Evolutionary conservation across 257 asterid genomes (phyloP).

Genomic region (Phtheirospermum japonicum): DNA sequence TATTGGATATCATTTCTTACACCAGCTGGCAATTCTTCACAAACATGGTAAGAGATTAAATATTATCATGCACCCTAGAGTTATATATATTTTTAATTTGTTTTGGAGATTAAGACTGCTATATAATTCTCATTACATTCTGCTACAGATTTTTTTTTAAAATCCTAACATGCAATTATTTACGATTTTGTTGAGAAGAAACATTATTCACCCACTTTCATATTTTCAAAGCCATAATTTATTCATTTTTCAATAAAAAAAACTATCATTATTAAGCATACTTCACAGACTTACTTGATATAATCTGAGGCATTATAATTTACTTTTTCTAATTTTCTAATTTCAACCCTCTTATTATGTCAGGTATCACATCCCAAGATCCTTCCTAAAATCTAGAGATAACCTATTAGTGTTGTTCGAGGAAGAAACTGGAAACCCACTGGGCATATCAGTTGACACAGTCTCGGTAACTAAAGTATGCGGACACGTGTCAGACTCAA

Average conservation of each 20-base stretch:
- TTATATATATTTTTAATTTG: background rate
- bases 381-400: constrained; percentile 56
- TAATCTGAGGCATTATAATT: no score
- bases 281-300: no score
- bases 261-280: no score
- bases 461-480: constrained; percentile 54
- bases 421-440: constrained; percentile 79
- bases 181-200: no score
- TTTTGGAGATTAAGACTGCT: background rate
- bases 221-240: no score
- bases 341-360: constrained; percentile 4
- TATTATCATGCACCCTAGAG: background rate
- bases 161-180: no score
- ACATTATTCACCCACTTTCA: no score
- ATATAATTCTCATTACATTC: no score
- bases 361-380: constrained; percentile 87
- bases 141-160: no score
- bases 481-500: constrained; percentile 40
- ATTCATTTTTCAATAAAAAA: no score
- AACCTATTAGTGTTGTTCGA: constrained; percentile 69
- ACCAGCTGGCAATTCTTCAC: constrained; percentile 64
- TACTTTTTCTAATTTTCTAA: background rate
- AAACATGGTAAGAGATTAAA: constrained; percentile 51
- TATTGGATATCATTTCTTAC: constrained; percentile 75
- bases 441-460: constrained; percentile 52